Evolutionary conservation across 768 basidiomycete genomes (phyloP), one percentile per base, ranked within the genome.

Genomic region (Tulasnella sp.): DNA sequence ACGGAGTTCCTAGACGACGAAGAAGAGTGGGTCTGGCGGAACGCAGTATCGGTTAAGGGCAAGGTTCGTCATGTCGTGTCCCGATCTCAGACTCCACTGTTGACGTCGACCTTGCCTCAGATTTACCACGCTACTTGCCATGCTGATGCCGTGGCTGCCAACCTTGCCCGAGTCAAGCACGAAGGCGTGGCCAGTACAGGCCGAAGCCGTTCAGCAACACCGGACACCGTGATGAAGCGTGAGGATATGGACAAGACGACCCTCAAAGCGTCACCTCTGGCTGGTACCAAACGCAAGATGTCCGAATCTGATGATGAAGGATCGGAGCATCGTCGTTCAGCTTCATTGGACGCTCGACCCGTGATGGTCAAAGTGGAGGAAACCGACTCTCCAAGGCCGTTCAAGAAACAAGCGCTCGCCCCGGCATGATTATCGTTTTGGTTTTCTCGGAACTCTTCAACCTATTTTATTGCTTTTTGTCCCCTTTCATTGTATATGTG

Each of bases 21-120:
- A 78, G 97, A 98, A 84, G 97, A 97, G 78, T 99, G 96, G 96
- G 92, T 97, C 15, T 99, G 95, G 95, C 89, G 88, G 81, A 97
- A 99, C 81, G 94, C 96, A 0, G 86, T 94, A 25, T 89, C 86
- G 83, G 90, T 91, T 78, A 93, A 97, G 79, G 92, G 92, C 76
- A 88, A 88, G 85, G 95, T 95, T 71, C 79, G 82, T 49, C 68
- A 36, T 19, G 22, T 71, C 25, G 19, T 1, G 3, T 82, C 74
- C 90, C 84, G n/a, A 34, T 54, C 71, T 25, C 8, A 74, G 49
- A 29, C n/a, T 4, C n/a, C 74, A 36, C 3, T 31, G 77, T 45
- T 72, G 22, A 34, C 71, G 71, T 72, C 45, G 29, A 78, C n/a
- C 79, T 72, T 29, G 5, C 2, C 58, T 15, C 81, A 96, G 95